A percentile compares a stretch with the other conserved stretches of the same genome.
Evolutionary conservation across 352 stramenopile genomes (phyloP).

Genomic region (Phytophthora cajani): DNA sequence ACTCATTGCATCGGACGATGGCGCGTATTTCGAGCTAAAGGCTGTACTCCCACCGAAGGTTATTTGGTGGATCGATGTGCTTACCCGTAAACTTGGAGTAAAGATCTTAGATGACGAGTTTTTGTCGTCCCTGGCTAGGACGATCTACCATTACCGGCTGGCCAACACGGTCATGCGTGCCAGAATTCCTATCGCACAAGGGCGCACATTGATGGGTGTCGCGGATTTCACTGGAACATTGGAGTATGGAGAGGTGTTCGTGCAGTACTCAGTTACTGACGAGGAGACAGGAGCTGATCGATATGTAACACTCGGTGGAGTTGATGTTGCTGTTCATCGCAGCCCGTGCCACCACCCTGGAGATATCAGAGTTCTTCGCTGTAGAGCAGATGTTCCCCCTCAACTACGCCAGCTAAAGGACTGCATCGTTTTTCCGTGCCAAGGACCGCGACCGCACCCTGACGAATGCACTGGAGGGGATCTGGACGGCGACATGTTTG

Average conservation of each 20-base stretch:
- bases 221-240: conserved; percentile 79
- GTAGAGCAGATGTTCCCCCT: conserved; percentile 51
- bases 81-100: conserved; percentile 47
- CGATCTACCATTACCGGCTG: conserved; percentile 76
- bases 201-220: conserved; percentile 79
- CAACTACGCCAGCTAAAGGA: conserved; percentile 60
- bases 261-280: conserved; percentile 71
- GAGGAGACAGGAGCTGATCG: conserved; percentile 23
- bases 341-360: conserved; percentile 82
- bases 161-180: conserved; percentile 75
- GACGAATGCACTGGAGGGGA: conserved; percentile 85
- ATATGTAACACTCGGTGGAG: conserved; percentile 39
- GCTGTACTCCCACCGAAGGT: conserved; percentile 38
- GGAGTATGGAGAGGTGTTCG: conserved; percentile 76
- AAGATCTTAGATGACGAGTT: conserved; percentile 55
- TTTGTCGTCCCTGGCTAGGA: conserved; percentile 56
- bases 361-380: conserved; percentile 74
- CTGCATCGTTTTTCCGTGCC: conserved; percentile 81
- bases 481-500: conserved; percentile 83
- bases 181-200: conserved; percentile 75
- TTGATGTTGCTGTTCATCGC: conserved; percentile 74
- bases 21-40: conserved; percentile 62
- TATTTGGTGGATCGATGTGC: conserved; percentile 48
- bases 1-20: conserved; percentile 58
- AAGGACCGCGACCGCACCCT: conserved; percentile 70